Conservation (phyloP, 169 alveolate genomes). For the Cryptosporidium canis region DNA sequence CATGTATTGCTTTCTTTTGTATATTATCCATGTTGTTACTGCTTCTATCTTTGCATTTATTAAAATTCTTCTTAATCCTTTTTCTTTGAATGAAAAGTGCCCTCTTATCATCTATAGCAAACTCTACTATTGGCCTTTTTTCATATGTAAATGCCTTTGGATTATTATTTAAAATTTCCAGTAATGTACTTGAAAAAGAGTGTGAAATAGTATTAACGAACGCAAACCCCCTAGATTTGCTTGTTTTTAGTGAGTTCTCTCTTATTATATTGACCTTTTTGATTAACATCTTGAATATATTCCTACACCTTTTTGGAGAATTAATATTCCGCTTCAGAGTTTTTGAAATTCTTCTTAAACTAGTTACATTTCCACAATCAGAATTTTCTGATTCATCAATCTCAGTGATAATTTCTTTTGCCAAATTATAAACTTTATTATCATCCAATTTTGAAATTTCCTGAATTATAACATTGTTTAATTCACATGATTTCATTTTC, state of each 20-base stretch:
- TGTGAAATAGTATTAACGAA: conserved; percentile 19
- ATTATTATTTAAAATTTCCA: conserved; percentile 27
- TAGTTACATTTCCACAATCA: neutral
- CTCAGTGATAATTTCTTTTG: neutral
- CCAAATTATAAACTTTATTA: neutral
- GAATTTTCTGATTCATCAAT: neutral
- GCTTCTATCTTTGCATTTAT: neutral
- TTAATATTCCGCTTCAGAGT: neutral
- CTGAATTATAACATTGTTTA: neutral
- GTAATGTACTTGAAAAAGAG: neutral
- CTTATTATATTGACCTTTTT: conserved; percentile 27
- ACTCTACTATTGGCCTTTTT: conserved; percentile 66
- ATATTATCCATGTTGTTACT: neutral
- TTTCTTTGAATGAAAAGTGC: conserved; percentile 33
- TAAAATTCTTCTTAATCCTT: neutral
- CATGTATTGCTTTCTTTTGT: too few species aligned
- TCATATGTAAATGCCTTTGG: conserved; percentile 29
- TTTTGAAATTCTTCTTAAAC: neutral
- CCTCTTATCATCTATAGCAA: conserved; percentile 62
- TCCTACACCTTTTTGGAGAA: conserved; percentile 3
- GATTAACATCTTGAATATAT: conserved; percentile 10
- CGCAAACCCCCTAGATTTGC: conserved; percentile 54
- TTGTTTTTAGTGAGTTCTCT: neutral
- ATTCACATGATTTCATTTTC: neutral
- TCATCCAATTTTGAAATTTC: conserved; percentile 3